Evolutionary conservation across 2,329 filamentous ascomycete species (phyloP).

Genomic region (Diaporthe longicolla): DNA sequence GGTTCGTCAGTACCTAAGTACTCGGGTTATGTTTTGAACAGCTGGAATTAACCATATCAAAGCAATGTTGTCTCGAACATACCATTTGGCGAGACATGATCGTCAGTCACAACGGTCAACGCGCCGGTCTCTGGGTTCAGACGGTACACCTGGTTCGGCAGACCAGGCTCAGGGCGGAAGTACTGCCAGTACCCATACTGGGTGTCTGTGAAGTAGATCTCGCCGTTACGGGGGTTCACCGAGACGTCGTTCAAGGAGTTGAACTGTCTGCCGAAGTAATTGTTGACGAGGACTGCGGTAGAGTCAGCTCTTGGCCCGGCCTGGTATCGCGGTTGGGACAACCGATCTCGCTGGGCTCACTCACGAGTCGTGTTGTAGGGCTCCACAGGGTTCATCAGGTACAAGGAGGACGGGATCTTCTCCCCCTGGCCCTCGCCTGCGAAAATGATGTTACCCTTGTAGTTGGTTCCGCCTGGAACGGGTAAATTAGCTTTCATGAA

Average conservation of each 20-base stretch:
- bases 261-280: constrained; percentile 71
- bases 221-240: constrained; percentile 65
- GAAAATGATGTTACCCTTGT: constrained; percentile 21
- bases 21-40: neutral
- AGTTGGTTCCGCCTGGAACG: constrained; percentile 53
- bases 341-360: neutral
- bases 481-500: neutral
- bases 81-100: constrained; percentile 68
- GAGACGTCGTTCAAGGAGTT: constrained; percentile 72
- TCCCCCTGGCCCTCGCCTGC: constrained; percentile 27
- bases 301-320: neutral
- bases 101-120: constrained; percentile 69
- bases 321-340: neutral
- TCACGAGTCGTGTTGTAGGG: constrained; percentile 66
- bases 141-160: constrained; percentile 72
- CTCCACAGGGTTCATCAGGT: constrained; percentile 58
- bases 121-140: constrained; percentile 64
- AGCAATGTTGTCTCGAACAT: neutral
- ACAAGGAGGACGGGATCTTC: constrained; percentile 46
- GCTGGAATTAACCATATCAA: neutral
- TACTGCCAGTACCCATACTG: constrained; percentile 71
- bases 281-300: constrained; percentile 63
- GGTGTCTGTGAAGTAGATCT: constrained; percentile 76
- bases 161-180: constrained; percentile 66
- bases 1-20: too few relatives aligned